phyloP scores from a whole-genome alignment of 2,329 filamentous ascomycete genomes.

The Cyclaneusma minus region DNA sequence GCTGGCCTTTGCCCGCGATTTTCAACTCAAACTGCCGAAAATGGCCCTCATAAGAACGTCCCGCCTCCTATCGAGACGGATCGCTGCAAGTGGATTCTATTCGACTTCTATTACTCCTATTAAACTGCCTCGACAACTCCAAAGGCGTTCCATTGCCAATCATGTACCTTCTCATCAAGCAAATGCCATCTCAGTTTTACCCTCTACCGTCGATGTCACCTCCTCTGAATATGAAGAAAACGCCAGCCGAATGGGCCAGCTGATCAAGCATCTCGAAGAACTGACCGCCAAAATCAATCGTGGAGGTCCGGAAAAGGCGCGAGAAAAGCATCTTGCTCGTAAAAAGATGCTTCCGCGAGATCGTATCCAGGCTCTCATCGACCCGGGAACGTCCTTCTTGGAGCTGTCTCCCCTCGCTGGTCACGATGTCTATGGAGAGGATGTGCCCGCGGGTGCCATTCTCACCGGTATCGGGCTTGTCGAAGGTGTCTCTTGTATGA shows the following conservation, averaged over 20 bases:
- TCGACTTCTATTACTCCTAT: no score
- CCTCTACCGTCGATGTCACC: conserved; percentile 58
- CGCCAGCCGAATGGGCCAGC: conserved; percentile 57
- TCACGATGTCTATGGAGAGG: conserved; percentile 74
- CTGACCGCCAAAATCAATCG: conserved; percentile 58
- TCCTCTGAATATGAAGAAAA: conserved; percentile 75
- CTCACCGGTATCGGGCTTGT: conserved; percentile 86
- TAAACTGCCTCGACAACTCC: no score
- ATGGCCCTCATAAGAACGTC: no score
- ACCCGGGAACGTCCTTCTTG: conserved; percentile 78
- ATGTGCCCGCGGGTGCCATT: conserved; percentile 79
- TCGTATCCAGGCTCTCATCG: conserved; percentile 71
- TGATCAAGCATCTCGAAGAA: conserved; percentile 50
- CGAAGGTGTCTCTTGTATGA: conserved; percentile 79
- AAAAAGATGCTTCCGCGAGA: conserved; percentile 93
- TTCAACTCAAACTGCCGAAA: no score
- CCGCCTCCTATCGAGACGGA: no score
- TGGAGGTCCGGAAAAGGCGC: conserved; percentile 68
- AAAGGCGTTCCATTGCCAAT: conserved; percentile 52
- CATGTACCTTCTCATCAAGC: conserved; percentile 75
- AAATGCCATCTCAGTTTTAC: conserved; percentile 65
- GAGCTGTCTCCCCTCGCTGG: conserved; percentile 90
- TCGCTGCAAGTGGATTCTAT: no score
- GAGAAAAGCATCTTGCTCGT: conserved; percentile 72
- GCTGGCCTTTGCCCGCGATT: no score